A percentile compares a stretch with the other conserved stretches of the same genome.
Conservation (phyloP, 2,329 filamentous ascomycete species). For the Colletotrichum sp. region DNA sequence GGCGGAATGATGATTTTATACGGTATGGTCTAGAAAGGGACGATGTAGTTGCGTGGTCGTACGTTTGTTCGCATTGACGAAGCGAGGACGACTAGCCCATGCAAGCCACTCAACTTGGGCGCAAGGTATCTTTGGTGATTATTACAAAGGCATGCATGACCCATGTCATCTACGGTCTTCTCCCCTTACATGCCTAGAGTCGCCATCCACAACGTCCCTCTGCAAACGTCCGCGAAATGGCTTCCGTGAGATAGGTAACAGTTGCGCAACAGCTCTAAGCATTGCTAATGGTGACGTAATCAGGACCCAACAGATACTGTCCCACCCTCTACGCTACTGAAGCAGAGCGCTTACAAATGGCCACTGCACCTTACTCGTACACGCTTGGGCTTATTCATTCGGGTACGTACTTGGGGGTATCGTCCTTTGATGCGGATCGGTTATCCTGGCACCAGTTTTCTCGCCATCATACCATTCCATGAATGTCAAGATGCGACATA, state of each 20-base stretch:
- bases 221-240: background rate
- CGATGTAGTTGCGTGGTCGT: background rate
- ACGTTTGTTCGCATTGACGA: background rate
- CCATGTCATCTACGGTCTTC: background rate
- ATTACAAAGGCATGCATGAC: background rate
- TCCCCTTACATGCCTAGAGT: background rate
- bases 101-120: background rate
- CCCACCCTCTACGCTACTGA: background rate
- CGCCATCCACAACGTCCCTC: background rate
- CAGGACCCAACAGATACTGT: background rate
- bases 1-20: background rate
- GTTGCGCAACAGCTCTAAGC: background rate
- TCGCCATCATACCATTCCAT: background rate
- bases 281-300: slow-evolving; percentile 42
- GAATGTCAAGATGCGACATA: background rate
- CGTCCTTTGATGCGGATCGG: background rate
- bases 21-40: background rate
- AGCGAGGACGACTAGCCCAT: background rate
- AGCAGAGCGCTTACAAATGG: slow-evolving; percentile 13
- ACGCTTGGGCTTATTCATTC: background rate
- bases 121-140: background rate
- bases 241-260: background rate
- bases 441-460: background rate
- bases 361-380: background rate
- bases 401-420: background rate